Percentiles rank a stretch among this genome's conserved stretches.
phyloP scores from a whole-genome alignment of 208 protist species.

The Jaenimonas drosophilae region DNA sequence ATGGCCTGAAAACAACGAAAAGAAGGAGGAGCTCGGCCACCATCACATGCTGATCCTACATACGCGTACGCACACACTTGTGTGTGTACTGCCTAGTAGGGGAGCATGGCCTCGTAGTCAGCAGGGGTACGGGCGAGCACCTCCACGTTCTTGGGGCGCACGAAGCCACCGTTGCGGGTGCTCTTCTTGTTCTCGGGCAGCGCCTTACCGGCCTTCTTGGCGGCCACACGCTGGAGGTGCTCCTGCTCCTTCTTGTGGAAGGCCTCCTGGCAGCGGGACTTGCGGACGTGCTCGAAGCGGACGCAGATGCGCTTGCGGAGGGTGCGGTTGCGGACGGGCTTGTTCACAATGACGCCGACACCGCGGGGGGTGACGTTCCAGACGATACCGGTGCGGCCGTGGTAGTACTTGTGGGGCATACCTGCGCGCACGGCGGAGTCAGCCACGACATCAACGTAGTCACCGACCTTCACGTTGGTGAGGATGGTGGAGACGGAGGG shows the following conservation, averaged over 20 bases:
- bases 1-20: too few relatives aligned
- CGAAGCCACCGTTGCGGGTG: conserved; percentile 59
- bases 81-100: conserved; percentile 64
- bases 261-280: conserved; percentile 88
- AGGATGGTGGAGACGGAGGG: conserved; percentile 95
- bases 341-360: conserved; percentile 99
- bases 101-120: conserved; percentile 85
- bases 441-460: conserved; percentile 98
- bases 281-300: conserved; percentile 98
- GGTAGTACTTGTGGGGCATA: conserved; percentile 99
- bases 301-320: conserved; percentile 99
- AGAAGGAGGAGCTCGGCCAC: too few relatives aligned
- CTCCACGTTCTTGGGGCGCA: conserved; percentile 67
- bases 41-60: too few relatives aligned
- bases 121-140: conserved; percentile 58
- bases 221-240: conserved; percentile 54
- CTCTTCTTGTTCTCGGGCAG: conserved; percentile 62
- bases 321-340: conserved; percentile 96
- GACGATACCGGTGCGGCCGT: conserved; percentile 99
- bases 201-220: conserved; percentile 78
- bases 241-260: conserved; percentile 82
- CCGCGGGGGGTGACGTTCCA: conserved; percentile 99
- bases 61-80: too few relatives aligned
- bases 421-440: conserved; percentile 98
- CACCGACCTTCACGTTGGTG: conserved; percentile 96